Percentiles rank a stretch among this genome's conserved stretches.
phyloP scores from a whole-genome alignment of 2,329 filamentous ascomycete genomes.

The Cordyceps cicadae region DNA sequence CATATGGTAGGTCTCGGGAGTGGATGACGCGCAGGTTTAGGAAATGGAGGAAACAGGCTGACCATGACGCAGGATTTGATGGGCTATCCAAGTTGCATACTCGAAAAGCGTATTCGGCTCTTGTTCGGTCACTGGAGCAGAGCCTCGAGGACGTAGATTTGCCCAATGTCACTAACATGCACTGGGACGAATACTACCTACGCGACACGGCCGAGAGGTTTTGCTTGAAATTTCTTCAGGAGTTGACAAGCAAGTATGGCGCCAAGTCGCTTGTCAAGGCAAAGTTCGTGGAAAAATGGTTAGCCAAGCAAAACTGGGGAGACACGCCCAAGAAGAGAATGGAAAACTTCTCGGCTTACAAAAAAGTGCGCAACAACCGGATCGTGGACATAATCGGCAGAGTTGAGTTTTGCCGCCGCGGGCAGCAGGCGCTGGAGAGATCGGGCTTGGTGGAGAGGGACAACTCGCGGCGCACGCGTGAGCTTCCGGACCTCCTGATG shows the following conservation, averaged over 20 bases:
- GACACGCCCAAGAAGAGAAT: constrained; percentile 41
- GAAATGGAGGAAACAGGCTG: neutral
- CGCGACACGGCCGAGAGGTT: constrained; percentile 55
- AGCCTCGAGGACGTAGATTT: constrained; percentile 42
- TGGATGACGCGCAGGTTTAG: neutral
- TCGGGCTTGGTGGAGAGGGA: constrained; percentile 38
- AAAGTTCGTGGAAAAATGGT: constrained; percentile 63
- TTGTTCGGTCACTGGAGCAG: constrained; percentile 53
- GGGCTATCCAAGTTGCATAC: constrained; percentile 41
- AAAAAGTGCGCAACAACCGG: constrained; percentile 40
- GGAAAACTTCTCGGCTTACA: constrained; percentile 46
- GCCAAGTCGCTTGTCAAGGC: constrained; percentile 51
- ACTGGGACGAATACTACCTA: constrained; percentile 55
- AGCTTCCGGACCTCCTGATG: constrained; percentile 26
- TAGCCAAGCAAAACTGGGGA: constrained; percentile 66
- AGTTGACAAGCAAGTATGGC: constrained; percentile 53
- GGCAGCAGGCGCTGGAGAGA: constrained; percentile 42
- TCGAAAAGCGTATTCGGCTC: constrained; percentile 43
- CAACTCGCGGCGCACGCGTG: constrained; percentile 21
- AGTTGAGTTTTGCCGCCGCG: constrained; percentile 41
- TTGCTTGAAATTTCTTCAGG: constrained; percentile 48
- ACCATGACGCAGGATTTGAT: constrained; percentile 23
- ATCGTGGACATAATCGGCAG: constrained; percentile 45
- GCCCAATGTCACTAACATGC: constrained; percentile 43
- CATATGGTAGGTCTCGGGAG: constrained; percentile 20